Conservation (phyloP, 768 basidiomycete genomes). For the Tubosaeta sp. region DNA sequence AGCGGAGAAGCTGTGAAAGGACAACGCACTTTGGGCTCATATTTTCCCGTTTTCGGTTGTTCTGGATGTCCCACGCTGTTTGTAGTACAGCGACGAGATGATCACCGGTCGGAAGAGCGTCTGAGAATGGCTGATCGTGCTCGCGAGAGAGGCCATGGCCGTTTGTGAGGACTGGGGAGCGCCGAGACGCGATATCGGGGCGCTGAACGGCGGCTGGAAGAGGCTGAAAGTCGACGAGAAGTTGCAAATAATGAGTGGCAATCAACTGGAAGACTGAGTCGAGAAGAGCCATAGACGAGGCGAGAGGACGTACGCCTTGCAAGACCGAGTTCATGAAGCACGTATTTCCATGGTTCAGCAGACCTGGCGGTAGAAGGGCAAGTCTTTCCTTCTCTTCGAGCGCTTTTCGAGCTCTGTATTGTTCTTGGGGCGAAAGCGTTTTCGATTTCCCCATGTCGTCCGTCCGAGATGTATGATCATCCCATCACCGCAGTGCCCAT, state of each 20-base stretch:
- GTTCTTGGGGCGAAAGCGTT: conserved; percentile 56
- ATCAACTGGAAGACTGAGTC: conserved; percentile 45
- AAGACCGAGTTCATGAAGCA: conserved; percentile 97
- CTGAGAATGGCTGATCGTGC: conserved; percentile 49
- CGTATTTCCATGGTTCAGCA: conserved; percentile 81
- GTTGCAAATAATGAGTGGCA: conserved; percentile 57
- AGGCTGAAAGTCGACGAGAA: conserved; percentile 53
- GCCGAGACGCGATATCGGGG: conserved; percentile 38
- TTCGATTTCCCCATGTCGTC: conserved; percentile 47
- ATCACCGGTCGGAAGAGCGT: conserved; percentile 69
- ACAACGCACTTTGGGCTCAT: conserved; percentile 64
- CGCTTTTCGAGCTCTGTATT: conserved; percentile 52
- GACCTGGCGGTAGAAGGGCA: conserved; percentile 66
- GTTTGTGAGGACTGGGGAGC: conserved; percentile 62
- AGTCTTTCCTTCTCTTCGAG: conserved; percentile 59
- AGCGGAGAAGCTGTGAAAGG: background rate
- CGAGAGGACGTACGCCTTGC: conserved; percentile 61
- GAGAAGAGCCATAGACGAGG: background rate
- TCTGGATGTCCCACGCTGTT: conserved; percentile 62
- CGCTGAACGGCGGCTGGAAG: conserved; percentile 40
- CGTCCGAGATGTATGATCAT: background rate
- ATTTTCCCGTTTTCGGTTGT: conserved; percentile 43
- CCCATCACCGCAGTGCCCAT: background rate
- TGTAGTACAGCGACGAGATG: conserved; percentile 57
- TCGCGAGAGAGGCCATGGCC: conserved; percentile 51